Conservation (phyloP, 1,139 yeast species). For the Blastobotrys serpentis region DNA sequence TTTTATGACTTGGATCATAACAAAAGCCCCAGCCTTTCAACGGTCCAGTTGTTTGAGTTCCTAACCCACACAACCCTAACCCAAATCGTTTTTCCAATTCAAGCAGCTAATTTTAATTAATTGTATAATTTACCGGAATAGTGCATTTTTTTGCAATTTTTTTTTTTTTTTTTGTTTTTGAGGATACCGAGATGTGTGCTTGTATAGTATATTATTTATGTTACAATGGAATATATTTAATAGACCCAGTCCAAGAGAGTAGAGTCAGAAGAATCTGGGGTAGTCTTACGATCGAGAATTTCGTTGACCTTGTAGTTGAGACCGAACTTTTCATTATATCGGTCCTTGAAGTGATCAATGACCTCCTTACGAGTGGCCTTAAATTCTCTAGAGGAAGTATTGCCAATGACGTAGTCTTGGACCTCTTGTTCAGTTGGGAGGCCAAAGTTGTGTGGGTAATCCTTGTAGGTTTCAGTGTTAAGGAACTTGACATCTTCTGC, state of each 20-base stretch:
- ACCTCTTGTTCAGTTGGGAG: slow-evolving; percentile 68
- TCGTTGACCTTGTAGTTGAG: slow-evolving; percentile 56
- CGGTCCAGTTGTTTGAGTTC: too few relatives aligned
- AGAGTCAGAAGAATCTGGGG: slow-evolving; percentile 54
- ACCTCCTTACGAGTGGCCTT: slow-evolving; percentile 70
- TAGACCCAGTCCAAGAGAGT: slow-evolving; percentile 61
- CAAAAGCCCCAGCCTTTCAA: too few relatives aligned
- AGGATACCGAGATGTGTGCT: too few relatives aligned
- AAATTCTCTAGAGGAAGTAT: slow-evolving; percentile 59
- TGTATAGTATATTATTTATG: not conserved
- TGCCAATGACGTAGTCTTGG: slow-evolving; percentile 62
- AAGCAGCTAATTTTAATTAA: too few relatives aligned
- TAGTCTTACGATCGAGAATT: slow-evolving; percentile 61
- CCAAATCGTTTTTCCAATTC: too few relatives aligned
- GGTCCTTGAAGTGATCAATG: slow-evolving; percentile 54
- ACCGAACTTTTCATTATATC: slow-evolving; percentile 59
- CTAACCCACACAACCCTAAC: not conserved
- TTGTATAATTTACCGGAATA: too few relatives aligned
- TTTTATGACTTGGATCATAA: too few relatives aligned
- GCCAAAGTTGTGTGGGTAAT: slow-evolving; percentile 77
- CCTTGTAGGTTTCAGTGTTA: slow-evolving; percentile 50
- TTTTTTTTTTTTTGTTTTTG: too few relatives aligned
- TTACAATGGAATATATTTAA: slow-evolving; percentile 19
- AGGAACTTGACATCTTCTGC: slow-evolving; percentile 41
- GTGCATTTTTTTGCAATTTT: too few relatives aligned